Conservation (phyloP, 768 basidiomycete species). For the Lactarius trivialis region DNA sequence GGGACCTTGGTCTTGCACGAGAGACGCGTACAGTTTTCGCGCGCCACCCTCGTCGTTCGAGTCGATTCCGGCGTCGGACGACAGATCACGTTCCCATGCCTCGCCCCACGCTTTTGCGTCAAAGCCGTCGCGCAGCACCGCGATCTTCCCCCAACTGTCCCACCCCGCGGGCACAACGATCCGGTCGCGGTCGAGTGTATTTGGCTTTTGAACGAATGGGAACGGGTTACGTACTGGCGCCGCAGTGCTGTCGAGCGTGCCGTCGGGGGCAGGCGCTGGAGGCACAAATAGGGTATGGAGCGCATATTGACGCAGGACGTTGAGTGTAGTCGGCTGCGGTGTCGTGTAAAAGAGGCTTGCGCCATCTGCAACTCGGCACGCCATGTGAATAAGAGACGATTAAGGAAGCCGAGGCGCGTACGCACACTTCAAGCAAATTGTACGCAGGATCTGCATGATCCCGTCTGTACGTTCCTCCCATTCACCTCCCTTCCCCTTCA, state of each 20-base stretch:
- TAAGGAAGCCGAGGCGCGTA: constrained; percentile 36
- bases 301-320: constrained; percentile 73
- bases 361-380: constrained; percentile 54
- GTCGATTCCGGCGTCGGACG: constrained; percentile 32
- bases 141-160: constrained; percentile 98
- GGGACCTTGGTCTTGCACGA: constrained; percentile 70
- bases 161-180: constrained; percentile 93
- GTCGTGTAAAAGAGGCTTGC: constrained; percentile 91
- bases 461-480: constrained; percentile 97
- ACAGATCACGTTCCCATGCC: constrained; percentile 69
- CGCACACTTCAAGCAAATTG: constrained; percentile 89
- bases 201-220: constrained; percentile 81
- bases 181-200: constrained; percentile 87
- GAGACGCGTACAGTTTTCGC: constrained; percentile 55
- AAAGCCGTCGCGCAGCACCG: constrained; percentile 84
- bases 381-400: background rate
- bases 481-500: constrained; percentile 84
- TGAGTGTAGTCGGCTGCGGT: constrained; percentile 65
- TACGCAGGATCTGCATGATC: constrained; percentile 90
- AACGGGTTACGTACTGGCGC: constrained; percentile 70
- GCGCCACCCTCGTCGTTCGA: constrained; percentile 44
- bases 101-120: constrained; percentile 76
- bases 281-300: constrained; percentile 76
- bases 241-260: constrained; percentile 30
- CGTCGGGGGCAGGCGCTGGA: constrained; percentile 48